Conservation (phyloP, 2,329 filamentous ascomycete species). For the Aspergillus quadrilineatus region DNA sequence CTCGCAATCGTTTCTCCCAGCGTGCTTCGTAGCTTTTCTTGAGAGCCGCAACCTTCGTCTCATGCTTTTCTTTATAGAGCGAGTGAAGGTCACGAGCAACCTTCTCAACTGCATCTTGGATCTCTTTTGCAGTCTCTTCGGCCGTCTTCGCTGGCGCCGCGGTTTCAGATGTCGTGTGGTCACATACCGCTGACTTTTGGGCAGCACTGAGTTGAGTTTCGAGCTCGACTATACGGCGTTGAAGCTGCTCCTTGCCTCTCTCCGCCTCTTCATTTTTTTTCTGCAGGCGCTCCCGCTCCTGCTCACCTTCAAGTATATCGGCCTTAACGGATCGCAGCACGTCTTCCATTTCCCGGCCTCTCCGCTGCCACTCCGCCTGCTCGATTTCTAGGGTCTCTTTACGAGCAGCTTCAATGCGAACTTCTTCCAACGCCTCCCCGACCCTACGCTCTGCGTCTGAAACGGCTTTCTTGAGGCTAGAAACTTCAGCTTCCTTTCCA, state of each 20-base stretch:
- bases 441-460: conserved; percentile 89
- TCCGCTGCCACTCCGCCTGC: conserved; percentile 78
- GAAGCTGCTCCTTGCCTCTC: conserved; percentile 51
- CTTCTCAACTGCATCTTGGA: conserved; percentile 82
- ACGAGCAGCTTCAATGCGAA: conserved; percentile 71
- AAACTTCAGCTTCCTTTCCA: conserved; percentile 89
- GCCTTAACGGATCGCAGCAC: conserved; percentile 77
- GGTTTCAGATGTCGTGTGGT: conserved; percentile 31
- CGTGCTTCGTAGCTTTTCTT: conserved; percentile 79
- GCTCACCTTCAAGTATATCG: conserved; percentile 74
- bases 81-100: conserved; percentile 91
- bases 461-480: conserved; percentile 81
- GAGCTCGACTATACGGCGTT: conserved; percentile 47
- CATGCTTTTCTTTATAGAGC: conserved; percentile 95
- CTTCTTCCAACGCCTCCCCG: conserved; percentile 77
- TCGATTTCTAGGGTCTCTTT: conserved; percentile 73
- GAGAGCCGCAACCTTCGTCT: conserved; percentile 88
- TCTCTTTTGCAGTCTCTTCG: conserved; percentile 59
- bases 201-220: conserved; percentile 48
- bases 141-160: conserved; percentile 38
- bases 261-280: conserved; percentile 75
- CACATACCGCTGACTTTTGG: conserved; percentile 30
- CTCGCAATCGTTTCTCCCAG: conserved; percentile 82
- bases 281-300: conserved; percentile 77
- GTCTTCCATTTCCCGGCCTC: conserved; percentile 80